phyloP scores from a whole-genome alignment of 768 basidiomycete species.

The Lentinula boryana region DNA sequence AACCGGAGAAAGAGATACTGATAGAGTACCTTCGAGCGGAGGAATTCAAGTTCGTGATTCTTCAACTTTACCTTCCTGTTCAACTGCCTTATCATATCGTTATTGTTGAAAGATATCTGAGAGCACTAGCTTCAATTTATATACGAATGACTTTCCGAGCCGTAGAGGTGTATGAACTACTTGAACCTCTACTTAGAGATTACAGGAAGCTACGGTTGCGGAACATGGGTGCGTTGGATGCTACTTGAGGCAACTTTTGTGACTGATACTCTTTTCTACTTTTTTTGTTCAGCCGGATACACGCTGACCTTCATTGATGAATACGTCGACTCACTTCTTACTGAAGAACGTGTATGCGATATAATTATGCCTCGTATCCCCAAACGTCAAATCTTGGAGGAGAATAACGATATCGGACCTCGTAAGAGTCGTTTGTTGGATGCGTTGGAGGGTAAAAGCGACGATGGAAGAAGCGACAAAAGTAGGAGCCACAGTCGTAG shows the following conservation, averaged over 20 bases:
- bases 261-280: conserved; percentile 4
- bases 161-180: conserved; percentile 84
- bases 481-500: conserved; percentile 25
- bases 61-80: background rate
- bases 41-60: conserved; percentile 87
- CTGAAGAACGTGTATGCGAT: conserved; percentile 92
- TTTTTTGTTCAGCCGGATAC: conserved; percentile 62
- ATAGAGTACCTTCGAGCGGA: conserved; percentile 94
- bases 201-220: conserved; percentile 83
- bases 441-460: conserved; percentile 74
- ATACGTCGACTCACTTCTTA: conserved; percentile 78
- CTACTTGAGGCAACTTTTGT: background rate
- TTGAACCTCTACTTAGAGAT: conserved; percentile 94
- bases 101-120: conserved; percentile 63
- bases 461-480: conserved; percentile 30
- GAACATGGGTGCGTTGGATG: conserved; percentile 57
- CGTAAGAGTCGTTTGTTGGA: conserved; percentile 83
- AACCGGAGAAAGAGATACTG: conserved; percentile 96
- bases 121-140: conserved; percentile 91
- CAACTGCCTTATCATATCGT: background rate
- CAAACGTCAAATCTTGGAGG: conserved; percentile 84
- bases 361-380: conserved; percentile 89
- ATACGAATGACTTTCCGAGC: conserved; percentile 91
- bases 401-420: conserved; percentile 83
- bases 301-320: conserved; percentile 86